Conservation (phyloP, 768 basidiomycete species). For the Lentinus tigrinus region DNA sequence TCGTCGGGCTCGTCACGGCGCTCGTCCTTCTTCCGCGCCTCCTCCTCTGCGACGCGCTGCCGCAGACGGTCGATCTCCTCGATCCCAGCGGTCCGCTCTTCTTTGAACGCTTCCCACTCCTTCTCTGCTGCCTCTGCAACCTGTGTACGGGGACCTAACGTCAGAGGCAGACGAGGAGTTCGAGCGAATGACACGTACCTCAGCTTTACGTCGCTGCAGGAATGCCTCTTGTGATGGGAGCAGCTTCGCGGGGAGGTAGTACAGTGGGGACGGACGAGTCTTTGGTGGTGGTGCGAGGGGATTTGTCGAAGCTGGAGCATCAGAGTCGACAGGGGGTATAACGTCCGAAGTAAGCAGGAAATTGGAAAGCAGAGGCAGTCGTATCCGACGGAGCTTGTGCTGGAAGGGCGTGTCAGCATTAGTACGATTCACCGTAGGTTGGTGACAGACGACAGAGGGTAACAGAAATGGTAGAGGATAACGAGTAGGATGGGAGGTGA, state of each 20-base stretch:
- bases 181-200: constrained; percentile 42
- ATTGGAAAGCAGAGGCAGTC: constrained; percentile 70
- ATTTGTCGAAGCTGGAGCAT: constrained; percentile 28
- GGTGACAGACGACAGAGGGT: no score
- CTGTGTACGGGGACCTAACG: constrained; percentile 34
- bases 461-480: neutral
- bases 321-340: constrained; percentile 41
- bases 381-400: constrained; percentile 73
- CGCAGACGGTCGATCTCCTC: constrained; percentile 63
- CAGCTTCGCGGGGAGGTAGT: constrained; percentile 72
- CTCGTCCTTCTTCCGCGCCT: constrained; percentile 44
- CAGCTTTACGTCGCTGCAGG: constrained; percentile 55
- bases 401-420: constrained; percentile 26
- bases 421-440: no score
- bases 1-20: constrained; percentile 39
- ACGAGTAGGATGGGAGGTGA: neutral
- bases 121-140: constrained; percentile 60
- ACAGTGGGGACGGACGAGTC: constrained; percentile 73
- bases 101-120: constrained; percentile 66
- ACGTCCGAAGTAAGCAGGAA: constrained; percentile 75
- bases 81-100: constrained; percentile 57
- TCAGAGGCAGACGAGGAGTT: neutral
- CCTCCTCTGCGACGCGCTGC: constrained; percentile 65
- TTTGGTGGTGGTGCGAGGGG: constrained; percentile 48
- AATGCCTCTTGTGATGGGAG: constrained; percentile 71